Base-by-base conservation (phyloP, 169 alveolate species). In the Plasmodium relictum region DNA sequence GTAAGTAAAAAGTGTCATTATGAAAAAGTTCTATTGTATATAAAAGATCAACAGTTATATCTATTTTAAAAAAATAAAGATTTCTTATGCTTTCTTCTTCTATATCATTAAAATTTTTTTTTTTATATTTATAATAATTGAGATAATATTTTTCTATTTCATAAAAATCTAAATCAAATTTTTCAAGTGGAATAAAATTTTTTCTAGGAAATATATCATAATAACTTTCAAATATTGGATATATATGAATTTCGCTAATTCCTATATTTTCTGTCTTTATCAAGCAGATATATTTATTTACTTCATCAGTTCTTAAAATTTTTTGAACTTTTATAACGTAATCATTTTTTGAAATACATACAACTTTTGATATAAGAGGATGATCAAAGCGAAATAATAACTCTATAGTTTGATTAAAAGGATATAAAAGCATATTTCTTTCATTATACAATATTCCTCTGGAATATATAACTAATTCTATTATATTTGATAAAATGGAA, bases 161-260 rank as follows among this genome's bases (percentile, higher is more conserved):
- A 50, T 80, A 5, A 68, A 80, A 80, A 26, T 58, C 61, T 12
- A 14, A 22, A 66, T 68, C 90, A n/a, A 52, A 52, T 56, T 54
- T 58, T 45, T 80, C 56, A 4, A 80, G 20, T 5, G 56, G 7
- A 8, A 31, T 12, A 48, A 45, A 54, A 37, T 48, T 26, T 48
- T 42, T 22, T 62, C 20, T 16, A 9, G 31, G 12, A 44, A 80
- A 80, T 20, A 80, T 42, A 1, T 58, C 65, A 7, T 66, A 80
- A 71, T 68, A 80, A 80, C 80, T 69, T 66, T 66, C 63, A 69
- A 80, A 68, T 39, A 80, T 68, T 6, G 90, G 90, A 61, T 66
- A 80, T 41, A 80, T 48, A 24, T 68, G 63, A 5, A 80, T 20
- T 80, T 66, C 73, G 6, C 65, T 31, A 4, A 50, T 80, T 0